Evolutionary conservation across 768 basidiomycete species (phyloP).

Genomic region (Boletus eberwhitei): DNA sequence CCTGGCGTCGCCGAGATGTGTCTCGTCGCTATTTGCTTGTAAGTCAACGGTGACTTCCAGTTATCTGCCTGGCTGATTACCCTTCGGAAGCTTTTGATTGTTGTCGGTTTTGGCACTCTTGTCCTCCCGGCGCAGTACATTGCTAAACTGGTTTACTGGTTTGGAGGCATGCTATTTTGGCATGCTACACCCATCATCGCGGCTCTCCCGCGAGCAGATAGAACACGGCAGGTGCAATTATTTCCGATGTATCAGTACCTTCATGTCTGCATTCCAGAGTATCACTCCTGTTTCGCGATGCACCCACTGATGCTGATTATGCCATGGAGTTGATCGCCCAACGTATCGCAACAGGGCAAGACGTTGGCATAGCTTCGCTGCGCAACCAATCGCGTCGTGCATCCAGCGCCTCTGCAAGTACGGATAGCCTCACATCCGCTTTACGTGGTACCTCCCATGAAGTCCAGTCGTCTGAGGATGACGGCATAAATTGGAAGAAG

Average conservation of each 20-base stretch:
- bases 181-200: conserved; percentile 56
- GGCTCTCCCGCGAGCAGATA: conserved; percentile 45
- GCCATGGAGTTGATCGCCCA: conserved; percentile 67
- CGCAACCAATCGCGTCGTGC: conserved; percentile 17
- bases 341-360: conserved; percentile 54
- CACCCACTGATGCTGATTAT: conserved; percentile 66
- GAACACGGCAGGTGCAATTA: conserved; percentile 39
- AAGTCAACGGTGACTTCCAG: conserved; percentile 11
- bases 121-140: conserved; percentile 50
- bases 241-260: background rate
- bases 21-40: conserved; percentile 51
- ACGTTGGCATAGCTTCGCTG: conserved; percentile 36
- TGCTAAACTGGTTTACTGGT: conserved; percentile 44
- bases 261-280: conserved; percentile 33
- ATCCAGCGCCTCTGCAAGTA: conserved; percentile 14
- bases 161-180: conserved; percentile 57
- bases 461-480: conserved; percentile 5
- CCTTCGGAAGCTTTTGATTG: conserved; percentile 35
- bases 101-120: conserved; percentile 37
- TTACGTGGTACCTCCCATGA: background rate
- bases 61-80: conserved; percentile 1
- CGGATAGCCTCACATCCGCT: background rate
- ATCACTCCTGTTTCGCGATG: conserved; percentile 45
- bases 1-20: conserved; percentile 57
- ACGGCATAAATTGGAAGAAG: conserved; percentile 51